Evolutionary conservation across 345 rosid genomes (phyloP).

Genomic region (Citrus reticulata): DNA sequence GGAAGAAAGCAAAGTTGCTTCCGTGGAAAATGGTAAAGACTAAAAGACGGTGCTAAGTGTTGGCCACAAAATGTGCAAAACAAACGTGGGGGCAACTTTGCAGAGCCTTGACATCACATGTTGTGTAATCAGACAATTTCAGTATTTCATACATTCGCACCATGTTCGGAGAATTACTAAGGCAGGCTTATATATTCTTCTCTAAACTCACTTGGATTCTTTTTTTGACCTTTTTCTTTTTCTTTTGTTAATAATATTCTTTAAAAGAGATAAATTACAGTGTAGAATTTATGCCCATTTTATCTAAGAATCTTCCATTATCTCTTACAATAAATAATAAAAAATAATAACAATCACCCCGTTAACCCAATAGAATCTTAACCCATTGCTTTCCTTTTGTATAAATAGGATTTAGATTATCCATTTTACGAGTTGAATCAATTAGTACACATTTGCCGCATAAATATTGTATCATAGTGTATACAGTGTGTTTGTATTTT

Average conservation of each 20-base stretch:
- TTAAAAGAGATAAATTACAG: background rate
- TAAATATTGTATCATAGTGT: no score
- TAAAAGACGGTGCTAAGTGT: background rate
- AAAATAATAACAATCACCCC: no score
- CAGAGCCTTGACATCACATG: slow-evolving; percentile 32
- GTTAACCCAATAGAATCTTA: no score
- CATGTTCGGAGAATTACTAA: slow-evolving; percentile 14
- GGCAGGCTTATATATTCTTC: no score
- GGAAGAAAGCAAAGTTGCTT: slow-evolving; percentile 7
- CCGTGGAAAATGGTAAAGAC: slow-evolving; percentile 15
- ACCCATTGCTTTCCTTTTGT: no score
- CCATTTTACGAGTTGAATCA: no score
- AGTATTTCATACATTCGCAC: background rate
- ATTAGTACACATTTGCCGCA: no score
- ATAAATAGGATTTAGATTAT: no score
- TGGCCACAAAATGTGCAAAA: slow-evolving; percentile 40
- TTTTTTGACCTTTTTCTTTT: background rate
- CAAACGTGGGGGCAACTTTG: slow-evolving; percentile 84
- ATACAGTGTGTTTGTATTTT: background rate
- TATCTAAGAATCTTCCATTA: background rate
- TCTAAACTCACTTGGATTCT: background rate
- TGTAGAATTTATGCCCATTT: background rate
- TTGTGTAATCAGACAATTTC: slow-evolving; percentile 5
- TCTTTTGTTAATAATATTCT: background rate
- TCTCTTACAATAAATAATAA: no score